Base-by-base conservation (phyloP, 768 basidiomycete species). In the Suillus clintonianus region DNA sequence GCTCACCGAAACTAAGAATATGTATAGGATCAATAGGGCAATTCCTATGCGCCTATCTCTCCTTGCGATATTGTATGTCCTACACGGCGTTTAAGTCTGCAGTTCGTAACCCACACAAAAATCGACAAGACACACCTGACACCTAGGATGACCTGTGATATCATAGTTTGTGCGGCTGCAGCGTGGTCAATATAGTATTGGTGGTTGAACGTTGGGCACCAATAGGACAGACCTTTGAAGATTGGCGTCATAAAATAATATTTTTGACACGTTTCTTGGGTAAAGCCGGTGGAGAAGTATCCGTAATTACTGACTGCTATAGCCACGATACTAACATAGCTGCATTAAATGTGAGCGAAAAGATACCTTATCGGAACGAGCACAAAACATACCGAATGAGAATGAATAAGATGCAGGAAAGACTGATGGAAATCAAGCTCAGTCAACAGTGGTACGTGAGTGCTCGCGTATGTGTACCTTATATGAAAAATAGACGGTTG, bases 121-220 rank as follows among this genome's bases (percentile, higher is more conserved):
- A 6, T 24, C 24, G 1, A 47, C 11, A 1, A 4, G 3, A 4
- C 59, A n/a, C 71, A 86, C 88, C 88, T 81, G 55, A 87, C 72
- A 10, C 84, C 89, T 51, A 91, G 69, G 61, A 91, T 89, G 11
- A 82, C 76, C 70, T 91, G 89, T 9, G 89, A 89, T 51, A 88
- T 77, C 83, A 86, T 85, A 0, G 78, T 77, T 72, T 90, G 89
- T 8, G 88, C 17, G 5, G 85, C 89, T 90, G 61, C 14, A 56
- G 56, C n/a, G 7, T 1, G 3, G 30, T 15, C 54, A 24, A 60
- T 15, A 30, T 2, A 7, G 14, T 48, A 13, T 22, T 14, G 5
- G 14, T 48, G 13, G 24, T 13, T 27, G 24, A 15, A 14, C 5
- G 24, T 13, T 27, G 24, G 24, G 7, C 5, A 6, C 13, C 47